These are phyloP conservation scores for Wickerhamomyces rabaulensis DNA, from an alignment of 805 yeast genomes.

Conservation along the genomic window DNA sequence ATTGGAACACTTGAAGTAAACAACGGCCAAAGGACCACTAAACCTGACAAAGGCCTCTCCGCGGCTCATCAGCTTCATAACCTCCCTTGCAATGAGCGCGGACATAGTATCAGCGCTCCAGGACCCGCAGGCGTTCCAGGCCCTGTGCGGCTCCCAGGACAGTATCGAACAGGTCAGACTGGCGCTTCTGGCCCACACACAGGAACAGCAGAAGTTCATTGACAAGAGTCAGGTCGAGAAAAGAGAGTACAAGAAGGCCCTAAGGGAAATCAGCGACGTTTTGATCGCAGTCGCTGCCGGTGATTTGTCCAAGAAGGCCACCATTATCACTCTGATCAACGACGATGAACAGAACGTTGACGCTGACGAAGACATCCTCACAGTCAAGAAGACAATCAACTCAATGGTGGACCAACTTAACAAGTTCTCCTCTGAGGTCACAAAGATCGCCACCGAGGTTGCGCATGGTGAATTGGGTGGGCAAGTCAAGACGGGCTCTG, in stretches of 20 bases:
- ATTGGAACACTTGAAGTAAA: background rate
- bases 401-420: slow-evolving; percentile 84
- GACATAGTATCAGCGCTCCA: background rate
- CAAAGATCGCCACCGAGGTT: slow-evolving; percentile 82
- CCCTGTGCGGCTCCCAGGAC: background rate
- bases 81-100: background rate
- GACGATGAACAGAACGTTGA: slow-evolving; percentile 26
- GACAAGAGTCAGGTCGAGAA: background rate
- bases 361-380: slow-evolving; percentile 81
- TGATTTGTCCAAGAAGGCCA: slow-evolving; percentile 72
- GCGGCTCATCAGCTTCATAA: background rate
- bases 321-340: background rate
- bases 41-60: background rate
- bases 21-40: background rate
- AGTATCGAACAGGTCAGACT: background rate
- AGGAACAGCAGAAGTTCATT: slow-evolving; percentile 1
- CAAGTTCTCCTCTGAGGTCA: slow-evolving; percentile 80
- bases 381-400: slow-evolving; percentile 76
- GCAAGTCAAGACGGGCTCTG: slow-evolving; percentile 65
- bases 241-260: slow-evolving; percentile 3
- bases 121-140: slow-evolving; percentile 1
- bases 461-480: slow-evolving; percentile 89
- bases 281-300: slow-evolving; percentile 83
- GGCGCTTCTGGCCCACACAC: background rate
- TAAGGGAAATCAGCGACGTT: slow-evolving; percentile 71